Evolutionary conservation across 441 rosid genomes (phyloP), one percentile per base, ranked within the genome.

Genomic region (Bruguiera hainesii): DNA sequence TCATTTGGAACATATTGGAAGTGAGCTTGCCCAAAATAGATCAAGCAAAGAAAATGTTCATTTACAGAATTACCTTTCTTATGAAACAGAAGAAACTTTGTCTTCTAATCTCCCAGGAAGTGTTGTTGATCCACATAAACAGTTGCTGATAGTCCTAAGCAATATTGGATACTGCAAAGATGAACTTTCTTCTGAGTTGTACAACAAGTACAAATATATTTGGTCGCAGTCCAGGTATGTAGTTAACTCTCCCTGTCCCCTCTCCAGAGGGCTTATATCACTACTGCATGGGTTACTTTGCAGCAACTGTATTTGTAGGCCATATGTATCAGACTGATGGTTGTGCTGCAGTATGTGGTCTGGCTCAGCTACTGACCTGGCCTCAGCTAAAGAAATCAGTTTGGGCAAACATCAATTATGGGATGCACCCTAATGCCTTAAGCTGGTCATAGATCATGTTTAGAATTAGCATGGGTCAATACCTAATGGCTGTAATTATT

Each of bases 81-180:
- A 81, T 71, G 89, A 82, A 71, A 67, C 76, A 26, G 83, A 78
- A 66, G 86, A 77, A 64, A 82, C 69, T 28, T 35, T 60, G 61
- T 74, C 76, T 37, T 78, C 80, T 67, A 79, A 84, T 74, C 76
- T 78, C 72, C 84, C 79, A 63, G 98, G 91, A 82, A 82, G 79
- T 84, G 71, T 83, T 73, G 82, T 74, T 72, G 87, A 86, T 88
- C 83, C 95, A 33, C 99, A 88, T 79, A 82, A 85, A 75, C 84
- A 78, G 63, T 78, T 95, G 80, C 77, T 95, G 73, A 86, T 95
- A 70, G 91, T 92, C 65, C 77, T 95, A 35, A 95, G 99, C 71
- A 91, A 95, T 81, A 85, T 91, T 63, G 99, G 98, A 63, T 91
- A 88, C 70, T 95, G 99, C 93, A 95, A 90, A 84, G 99, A 90